Base-by-base conservation (phyloP, 495 filamentous ascomycete genomes). In the Astrothelium subdiscretum region DNA sequence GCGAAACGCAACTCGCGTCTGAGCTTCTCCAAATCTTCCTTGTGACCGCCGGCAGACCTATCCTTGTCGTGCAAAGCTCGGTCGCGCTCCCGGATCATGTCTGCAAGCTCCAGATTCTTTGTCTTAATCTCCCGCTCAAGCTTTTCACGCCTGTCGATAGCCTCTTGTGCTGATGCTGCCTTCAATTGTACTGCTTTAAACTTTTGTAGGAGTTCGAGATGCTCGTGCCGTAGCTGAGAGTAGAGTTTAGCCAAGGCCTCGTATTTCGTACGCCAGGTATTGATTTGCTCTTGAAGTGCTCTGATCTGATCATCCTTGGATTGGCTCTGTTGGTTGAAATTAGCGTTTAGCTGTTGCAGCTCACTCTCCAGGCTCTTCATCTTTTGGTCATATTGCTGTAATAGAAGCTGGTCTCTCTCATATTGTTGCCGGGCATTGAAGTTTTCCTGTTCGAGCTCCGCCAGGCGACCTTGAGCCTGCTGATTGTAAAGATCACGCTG, bases 61-160 rank as follows among this genome's bases (percentile, higher is more conserved):
- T 98, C 94, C 65, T 89, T 85, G 51, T 98, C 95, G 65, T 96
- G 90, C 43, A 96, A 73, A n/a, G 94, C 94, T 67, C 94, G 84
- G 72, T 98, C 94, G 69, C 94, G 81, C 74, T 98, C 94, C 4
- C 94, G 85, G 63, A 98, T 98, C 94, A 98, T 97, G 72, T 97
- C 92, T 58, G 94, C 94, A 48, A 98, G 78, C 75, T 98, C 95
- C 20, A 97, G 79, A 71, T 97, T 98, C 83, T 97, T 98, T 26
- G 91, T 95, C 80, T 98, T 98, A 70, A 97, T 87, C 74, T 98
- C 94, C 11, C 92, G 85, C 76, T 97, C 90, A 62, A 98, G 81
- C 77, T 92, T 96, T 76, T 98, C 95, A 24, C 92, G 85, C 61
- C 83, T 85, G 26, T 97, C 95, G 65, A 97, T 96, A 2, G 95